Evolutionary conservation across 2,329 filamentous ascomycete genomes (phyloP).

Genomic region (Clonostachys sp.): DNA sequence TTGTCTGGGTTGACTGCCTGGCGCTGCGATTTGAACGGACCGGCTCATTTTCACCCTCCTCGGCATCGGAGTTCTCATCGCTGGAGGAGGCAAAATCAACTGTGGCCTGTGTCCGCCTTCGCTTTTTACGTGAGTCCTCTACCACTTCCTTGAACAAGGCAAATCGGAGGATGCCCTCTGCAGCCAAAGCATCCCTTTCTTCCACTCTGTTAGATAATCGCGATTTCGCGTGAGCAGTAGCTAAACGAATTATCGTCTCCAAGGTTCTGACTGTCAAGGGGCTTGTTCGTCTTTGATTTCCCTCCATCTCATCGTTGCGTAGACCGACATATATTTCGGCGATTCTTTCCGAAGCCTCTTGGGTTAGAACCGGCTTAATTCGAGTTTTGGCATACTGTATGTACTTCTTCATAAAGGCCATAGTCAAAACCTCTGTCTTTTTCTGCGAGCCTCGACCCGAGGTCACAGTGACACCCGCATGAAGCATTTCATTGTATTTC

Average conservation of each 20-base stretch:
- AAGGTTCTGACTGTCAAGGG: slow-evolving; percentile 96
- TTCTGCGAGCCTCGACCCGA: slow-evolving; percentile 69
- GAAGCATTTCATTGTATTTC: slow-evolving; percentile 94
- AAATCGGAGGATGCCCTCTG: slow-evolving; percentile 86
- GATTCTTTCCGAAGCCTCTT: slow-evolving; percentile 88
- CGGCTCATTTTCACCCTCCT: slow-evolving; percentile 57
- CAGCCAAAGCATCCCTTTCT: slow-evolving; percentile 80
- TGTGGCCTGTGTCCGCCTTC: slow-evolving; percentile 63
- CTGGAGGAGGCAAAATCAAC: slow-evolving; percentile 52
- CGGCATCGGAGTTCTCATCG: slow-evolving; percentile 53
- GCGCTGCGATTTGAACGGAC: slow-evolving; percentile 49
- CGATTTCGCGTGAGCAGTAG: slow-evolving; percentile 92
- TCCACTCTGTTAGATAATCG: slow-evolving; percentile 85
- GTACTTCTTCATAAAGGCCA: slow-evolving; percentile 99
- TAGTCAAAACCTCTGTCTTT: slow-evolving; percentile 84
- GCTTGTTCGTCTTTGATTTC: slow-evolving; percentile 87
- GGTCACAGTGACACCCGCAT: slow-evolving; percentile 80
- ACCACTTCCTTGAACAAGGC: slow-evolving; percentile 97
- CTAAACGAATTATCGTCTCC: slow-evolving; percentile 95
- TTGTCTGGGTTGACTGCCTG: slow-evolving; percentile 18
- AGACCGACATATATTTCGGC: slow-evolving; percentile 86
- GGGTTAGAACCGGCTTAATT: slow-evolving; percentile 84
- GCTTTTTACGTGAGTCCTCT: slow-evolving; percentile 73
- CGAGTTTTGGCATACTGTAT: slow-evolving; percentile 96
- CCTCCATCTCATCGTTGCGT: slow-evolving; percentile 92